Evolutionary conservation across 2,329 filamentous ascomycete species (phyloP), one percentile per base, ranked within the genome.

Genomic region (Bimuria novae-zelandiae): DNA sequence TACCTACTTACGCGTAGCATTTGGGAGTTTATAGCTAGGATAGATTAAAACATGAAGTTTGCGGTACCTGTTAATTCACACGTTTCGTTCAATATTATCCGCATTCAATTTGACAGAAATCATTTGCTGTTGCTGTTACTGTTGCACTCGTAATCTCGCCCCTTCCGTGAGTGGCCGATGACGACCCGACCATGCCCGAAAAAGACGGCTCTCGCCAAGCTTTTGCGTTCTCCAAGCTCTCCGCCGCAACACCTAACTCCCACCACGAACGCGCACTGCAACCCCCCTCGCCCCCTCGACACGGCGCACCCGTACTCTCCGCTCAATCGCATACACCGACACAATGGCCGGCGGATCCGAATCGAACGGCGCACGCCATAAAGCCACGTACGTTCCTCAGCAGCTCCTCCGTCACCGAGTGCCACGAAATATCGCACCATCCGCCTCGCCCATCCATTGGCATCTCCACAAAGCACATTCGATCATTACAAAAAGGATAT

Each of bases 311-410:
- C 47, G 11, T 40, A 21, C 16, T 22, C 22, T 12, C 32, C 41
- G 30, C 23, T 37, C 50, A 48, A 52, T 48, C 22, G 27, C 39
- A 49, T 46, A 43, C 39, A 56, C 51, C 45, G 51, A 50, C 55
- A 66, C 64, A 65, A 70, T 70, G 67, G 67, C 66, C 57, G 63
- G 65, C 60, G 67, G 66, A 56, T 61, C 62, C 45, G 58, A 59
- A 49, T 54, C 63, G 55, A 61, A 61, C 45, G 57, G 59, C 52
- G 63, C 65, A 42, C 63, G 59, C 56, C 44, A 53, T 55, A 70
- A 70, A 60, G 53, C 55, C 56, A 64, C 62, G 67, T 70, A 69
- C 58, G 67, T 67, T 52, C 32, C 35, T 49, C 19, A 45, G 19
- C 19, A n/a, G n/a, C n/a, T n/a, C n/a, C n/a, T n/a, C n/a, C n/a